These are phyloP conservation scores for Mortierella sp. DNA, from an alignment of 371 early-diverging fungal genomes.

Conservation along the genomic window DNA sequence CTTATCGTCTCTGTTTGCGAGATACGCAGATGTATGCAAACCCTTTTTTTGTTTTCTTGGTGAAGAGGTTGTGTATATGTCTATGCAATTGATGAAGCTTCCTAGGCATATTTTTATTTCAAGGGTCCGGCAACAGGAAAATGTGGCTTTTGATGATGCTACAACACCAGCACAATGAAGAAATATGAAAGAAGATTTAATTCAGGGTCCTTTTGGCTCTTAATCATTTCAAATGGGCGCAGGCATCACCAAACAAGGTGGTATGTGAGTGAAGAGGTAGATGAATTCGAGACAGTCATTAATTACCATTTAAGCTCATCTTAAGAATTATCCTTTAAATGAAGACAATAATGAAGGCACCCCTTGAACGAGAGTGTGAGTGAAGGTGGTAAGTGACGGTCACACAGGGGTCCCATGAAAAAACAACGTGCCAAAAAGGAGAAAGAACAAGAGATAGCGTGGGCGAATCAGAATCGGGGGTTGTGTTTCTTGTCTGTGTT, in stretches of 20 bases:
- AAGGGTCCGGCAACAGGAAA: neutral
- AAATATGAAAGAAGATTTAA: neutral
- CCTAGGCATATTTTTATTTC: neutral
- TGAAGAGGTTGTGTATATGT: no score
- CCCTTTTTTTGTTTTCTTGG: neutral
- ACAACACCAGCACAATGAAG: neutral
- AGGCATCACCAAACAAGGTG: neutral
- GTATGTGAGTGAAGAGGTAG: neutral
- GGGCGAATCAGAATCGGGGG: neutral
- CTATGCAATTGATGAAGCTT: no score
- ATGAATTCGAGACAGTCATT: neutral
- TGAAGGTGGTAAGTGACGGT: neutral
- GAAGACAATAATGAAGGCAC: neutral
- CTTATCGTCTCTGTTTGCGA: no score
- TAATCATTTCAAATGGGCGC: no score
- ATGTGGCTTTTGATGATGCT: no score
- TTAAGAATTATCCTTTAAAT: neutral
- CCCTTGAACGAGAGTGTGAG: neutral
- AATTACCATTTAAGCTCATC: neutral
- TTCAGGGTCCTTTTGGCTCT: no score
- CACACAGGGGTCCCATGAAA: neutral
- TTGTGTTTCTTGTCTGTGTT: neutral
- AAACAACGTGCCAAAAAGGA: neutral
- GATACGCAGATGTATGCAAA: neutral
- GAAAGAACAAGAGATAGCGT: neutral